Evolutionary conservation across 1,284 basidiomycete genomes (phyloP).

Genomic region (Hemileia vastatrix): DNA sequence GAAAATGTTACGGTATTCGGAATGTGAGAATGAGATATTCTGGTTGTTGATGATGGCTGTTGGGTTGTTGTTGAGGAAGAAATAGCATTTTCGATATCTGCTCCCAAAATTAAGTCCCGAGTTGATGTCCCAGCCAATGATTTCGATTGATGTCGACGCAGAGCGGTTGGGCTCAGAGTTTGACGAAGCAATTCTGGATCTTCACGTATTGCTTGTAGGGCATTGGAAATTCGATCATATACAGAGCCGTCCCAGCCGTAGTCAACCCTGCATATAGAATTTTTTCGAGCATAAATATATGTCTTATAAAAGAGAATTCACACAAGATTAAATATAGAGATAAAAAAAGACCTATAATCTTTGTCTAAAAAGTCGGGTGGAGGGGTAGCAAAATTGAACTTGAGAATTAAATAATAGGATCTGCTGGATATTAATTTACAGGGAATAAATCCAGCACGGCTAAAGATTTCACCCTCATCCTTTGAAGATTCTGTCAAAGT

Average conservation of each 20-base stretch:
- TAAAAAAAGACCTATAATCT: neutral
- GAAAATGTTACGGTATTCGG: too few species aligned
- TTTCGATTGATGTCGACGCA: too few species aligned
- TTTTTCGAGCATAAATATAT: neutral
- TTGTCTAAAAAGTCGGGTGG: neutral
- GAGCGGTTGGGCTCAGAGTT: too few species aligned
- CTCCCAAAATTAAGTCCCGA: neutral
- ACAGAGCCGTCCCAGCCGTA: neutral
- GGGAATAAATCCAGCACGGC: neutral
- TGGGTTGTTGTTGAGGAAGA: neutral
- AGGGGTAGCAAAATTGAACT: too few species aligned
- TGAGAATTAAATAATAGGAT: neutral
- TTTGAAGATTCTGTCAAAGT: neutral
- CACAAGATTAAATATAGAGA: neutral
- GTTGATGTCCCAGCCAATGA: too few species aligned
- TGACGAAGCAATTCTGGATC: neutral
- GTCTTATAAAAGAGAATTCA: neutral
- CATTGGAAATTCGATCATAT: neutral
- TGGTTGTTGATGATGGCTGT: neutral
- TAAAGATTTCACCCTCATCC: neutral
- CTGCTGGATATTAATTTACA: neutral
- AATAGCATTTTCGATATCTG: neutral
- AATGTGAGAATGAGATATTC: too few species aligned
- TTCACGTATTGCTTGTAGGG: neutral
- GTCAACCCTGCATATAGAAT: neutral